These are phyloP conservation scores for Hyaloscypha bicolor DNA, from an alignment of 495 filamentous ascomycete genomes.

Conservation along the genomic window DNA sequence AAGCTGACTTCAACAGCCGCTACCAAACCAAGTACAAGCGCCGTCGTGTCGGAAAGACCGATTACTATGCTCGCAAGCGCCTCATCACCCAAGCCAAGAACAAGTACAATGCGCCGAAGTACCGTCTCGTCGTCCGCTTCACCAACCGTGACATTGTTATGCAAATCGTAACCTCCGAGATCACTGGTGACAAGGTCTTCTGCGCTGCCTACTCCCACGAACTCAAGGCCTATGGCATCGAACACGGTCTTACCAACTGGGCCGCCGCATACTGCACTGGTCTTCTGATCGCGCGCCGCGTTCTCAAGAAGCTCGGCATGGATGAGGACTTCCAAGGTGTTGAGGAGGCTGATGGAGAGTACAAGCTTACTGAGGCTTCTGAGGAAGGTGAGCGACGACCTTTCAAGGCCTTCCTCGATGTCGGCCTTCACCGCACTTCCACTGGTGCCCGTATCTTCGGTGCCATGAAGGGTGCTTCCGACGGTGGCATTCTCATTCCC, in stretches of 20 bases:
- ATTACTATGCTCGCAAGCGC: conserved; percentile 99
- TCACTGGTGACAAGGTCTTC: conserved; percentile 97
- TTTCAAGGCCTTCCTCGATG: conserved; percentile 98
- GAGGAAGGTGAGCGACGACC: conserved; percentile 90
- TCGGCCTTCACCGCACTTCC: conserved; percentile 94
- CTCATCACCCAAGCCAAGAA: conserved; percentile 99
- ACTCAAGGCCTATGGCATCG: conserved; percentile 94
- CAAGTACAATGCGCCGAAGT: conserved; percentile 99
- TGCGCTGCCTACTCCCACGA: conserved; percentile 93
- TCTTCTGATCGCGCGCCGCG: conserved; percentile 93
- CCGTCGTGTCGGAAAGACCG: conserved; percentile 95
- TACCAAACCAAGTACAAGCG: conserved; percentile 99
- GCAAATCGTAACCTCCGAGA: conserved; percentile 96
- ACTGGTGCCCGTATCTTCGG: conserved; percentile 98
- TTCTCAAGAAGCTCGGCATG: conserved; percentile 93
- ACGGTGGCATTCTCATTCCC: conserved; percentile 94
- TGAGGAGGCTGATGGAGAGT: conserved; percentile 94
- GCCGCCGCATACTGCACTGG: conserved; percentile 95
- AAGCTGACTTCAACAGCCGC: conserved; percentile 59
- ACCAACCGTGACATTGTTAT: conserved; percentile 99
- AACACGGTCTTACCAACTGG: conserved; percentile 99
- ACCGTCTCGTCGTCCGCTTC: conserved; percentile 99
- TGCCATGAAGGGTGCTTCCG: conserved; percentile 99
- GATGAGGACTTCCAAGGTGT: conserved; percentile 90
- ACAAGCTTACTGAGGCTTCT: conserved; percentile 85